Conservation (phyloP, 139 green algal genomes). For the Coelastrella sp. region DNA sequence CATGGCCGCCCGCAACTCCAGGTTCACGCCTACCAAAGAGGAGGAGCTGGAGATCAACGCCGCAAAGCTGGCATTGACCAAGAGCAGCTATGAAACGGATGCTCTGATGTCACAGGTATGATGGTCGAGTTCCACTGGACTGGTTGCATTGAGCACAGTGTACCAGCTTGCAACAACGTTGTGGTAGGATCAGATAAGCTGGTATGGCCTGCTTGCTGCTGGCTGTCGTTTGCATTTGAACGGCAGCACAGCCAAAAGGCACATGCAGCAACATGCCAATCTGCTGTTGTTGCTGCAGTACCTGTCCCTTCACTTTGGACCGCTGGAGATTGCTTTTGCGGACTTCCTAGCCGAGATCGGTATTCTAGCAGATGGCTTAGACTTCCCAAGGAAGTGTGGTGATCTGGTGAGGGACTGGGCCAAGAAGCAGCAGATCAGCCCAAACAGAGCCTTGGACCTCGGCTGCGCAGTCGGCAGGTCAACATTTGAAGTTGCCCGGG, state of each 20-base stretch:
- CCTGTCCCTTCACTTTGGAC: conserved; percentile 66
- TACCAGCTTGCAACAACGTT: too few species aligned
- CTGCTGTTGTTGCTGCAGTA: conserved; percentile 45
- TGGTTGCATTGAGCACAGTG: too few species aligned
- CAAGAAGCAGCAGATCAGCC: background rate
- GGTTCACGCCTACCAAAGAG: conserved; percentile 60
- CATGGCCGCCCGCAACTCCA: conserved; percentile 34
- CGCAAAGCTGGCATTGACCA: conserved; percentile 59
- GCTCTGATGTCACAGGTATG: conserved; percentile 55
- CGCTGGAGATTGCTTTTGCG: conserved; percentile 48
- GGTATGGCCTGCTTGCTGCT: background rate
- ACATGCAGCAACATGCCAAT: background rate
- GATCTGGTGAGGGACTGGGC: conserved; percentile 54
- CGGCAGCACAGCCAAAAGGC: background rate
- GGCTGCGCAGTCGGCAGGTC: conserved; percentile 78
- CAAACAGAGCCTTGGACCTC: conserved; percentile 73
- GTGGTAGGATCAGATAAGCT: too few species aligned
- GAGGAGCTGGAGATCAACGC: conserved; percentile 51
- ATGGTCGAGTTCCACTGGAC: too few species aligned
- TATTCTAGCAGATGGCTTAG: conserved; percentile 44
- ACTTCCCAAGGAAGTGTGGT: conserved; percentile 59
- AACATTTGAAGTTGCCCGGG: conserved; percentile 73
- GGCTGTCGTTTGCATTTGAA: background rate
- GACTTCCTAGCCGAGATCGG: conserved; percentile 46
- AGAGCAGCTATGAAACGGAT: conserved; percentile 67